These are phyloP conservation scores for Beauveria medogensis DNA, from an alignment of 2,329 filamentous ascomycete species.

Conservation along the genomic window DNA sequence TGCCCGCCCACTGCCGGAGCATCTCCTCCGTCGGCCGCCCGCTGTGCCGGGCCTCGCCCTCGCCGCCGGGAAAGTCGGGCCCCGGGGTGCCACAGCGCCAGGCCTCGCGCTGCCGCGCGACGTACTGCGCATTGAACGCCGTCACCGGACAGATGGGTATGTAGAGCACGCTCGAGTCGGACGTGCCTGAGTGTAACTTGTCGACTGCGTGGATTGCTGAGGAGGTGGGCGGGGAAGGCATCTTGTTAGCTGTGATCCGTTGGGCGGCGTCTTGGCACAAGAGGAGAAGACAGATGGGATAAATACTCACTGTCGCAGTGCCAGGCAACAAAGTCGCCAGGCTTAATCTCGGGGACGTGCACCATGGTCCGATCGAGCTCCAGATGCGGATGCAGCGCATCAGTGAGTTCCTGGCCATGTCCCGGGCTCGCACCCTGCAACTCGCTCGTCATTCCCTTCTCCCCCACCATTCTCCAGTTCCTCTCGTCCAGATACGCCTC, in stretches of 20 bases:
- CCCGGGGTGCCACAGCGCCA: constrained; percentile 61
- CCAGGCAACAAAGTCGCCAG: constrained; percentile 77
- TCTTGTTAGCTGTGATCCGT: constrained; percentile 10
- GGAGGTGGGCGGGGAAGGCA: not conserved
- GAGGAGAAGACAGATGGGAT: not conserved
- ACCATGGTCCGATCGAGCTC: constrained; percentile 61
- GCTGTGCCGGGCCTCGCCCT: constrained; percentile 53
- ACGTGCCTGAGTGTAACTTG: constrained; percentile 59
- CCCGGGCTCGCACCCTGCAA: constrained; percentile 67
- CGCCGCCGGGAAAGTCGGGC: constrained; percentile 64
- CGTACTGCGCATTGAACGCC: constrained; percentile 62
- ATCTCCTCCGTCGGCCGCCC: constrained; percentile 35
- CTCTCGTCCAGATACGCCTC: constrained; percentile 36
- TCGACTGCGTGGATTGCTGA: constrained; percentile 72
- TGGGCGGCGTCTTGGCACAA: not conserved
- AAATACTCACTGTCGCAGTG: constrained; percentile 60
- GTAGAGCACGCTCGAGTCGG: constrained; percentile 79
- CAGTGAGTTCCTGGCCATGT: constrained; percentile 61
- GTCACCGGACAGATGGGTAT: constrained; percentile 83
- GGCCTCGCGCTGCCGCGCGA: constrained; percentile 60
- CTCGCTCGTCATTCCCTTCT: constrained; percentile 39
- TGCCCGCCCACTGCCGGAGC: constrained; percentile 24
- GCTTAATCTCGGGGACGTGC: constrained; percentile 57
- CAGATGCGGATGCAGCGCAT: constrained; percentile 64
- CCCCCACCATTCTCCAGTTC: constrained; percentile 53